Base-by-base conservation (phyloP, 331 rosid genomes). In the Ulmus americana region DNA sequence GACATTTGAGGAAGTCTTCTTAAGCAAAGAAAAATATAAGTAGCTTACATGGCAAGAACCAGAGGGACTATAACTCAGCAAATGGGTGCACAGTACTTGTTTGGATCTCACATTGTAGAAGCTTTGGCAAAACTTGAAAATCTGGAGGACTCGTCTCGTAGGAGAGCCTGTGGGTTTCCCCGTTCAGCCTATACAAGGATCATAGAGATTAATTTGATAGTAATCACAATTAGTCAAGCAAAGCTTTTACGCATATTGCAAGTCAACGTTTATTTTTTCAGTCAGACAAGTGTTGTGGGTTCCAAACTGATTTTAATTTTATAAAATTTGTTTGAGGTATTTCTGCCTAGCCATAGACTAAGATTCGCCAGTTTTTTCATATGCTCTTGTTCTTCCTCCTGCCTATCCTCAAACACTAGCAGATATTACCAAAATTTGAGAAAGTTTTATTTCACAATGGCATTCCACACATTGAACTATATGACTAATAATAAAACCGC, bases 51-150 rank as follows among this genome's bases (percentile, higher is more conserved):
- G 35, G 35, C 35, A 28, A 28, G 35, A 28, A 28, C 35, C 70
- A 55, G 12, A 57, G 43, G 43, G 11, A 15, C 55, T 20, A 45
- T 43, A 46, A 20, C 42, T 65, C 63, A 52, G 61, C 60, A 8
- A 8, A 39, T 3, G 59, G 46, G 49, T 56, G 38, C 16, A 40
- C 28, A 7, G 15, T 14, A 38, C 42, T 50, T 15, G 42, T 55
- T 48, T 48, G 4, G 18, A 50, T 52, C 44, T 74, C 81, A 91
- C 86, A 88, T 70, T 22, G 82, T 75, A 38, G 98, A 86, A 59
- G 97, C 96, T 79, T 84, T 85, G 35, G 84, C 94, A 71, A 83
- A 89, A 74, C 82, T 78, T 38, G 83, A 82, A 74, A 92, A 92
- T 76, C 80, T 58, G 51, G 95, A 92, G 68, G 49, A 59, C 49